These are phyloP conservation scores for Exidia glandulosa DNA, from an alignment of 768 basidiomycete species.

Conservation along the genomic window DNA sequence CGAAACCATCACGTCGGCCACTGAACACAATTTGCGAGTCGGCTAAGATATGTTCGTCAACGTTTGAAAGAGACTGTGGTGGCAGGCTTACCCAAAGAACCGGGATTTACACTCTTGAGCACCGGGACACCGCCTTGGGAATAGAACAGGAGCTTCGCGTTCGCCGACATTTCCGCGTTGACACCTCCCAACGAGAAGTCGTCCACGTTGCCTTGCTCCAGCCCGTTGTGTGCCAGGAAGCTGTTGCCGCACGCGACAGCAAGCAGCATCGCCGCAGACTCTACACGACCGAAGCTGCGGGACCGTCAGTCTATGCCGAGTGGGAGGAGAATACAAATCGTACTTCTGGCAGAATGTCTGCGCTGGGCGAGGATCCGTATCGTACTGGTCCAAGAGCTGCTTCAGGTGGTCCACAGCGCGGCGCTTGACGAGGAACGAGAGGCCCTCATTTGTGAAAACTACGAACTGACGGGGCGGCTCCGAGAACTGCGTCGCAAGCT, in stretches of 20 bases:
- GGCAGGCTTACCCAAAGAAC: not conserved
- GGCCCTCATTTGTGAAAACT: slow-evolving; percentile 76
- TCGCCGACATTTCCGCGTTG: slow-evolving; percentile 39
- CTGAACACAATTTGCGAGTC: slow-evolving; percentile 72
- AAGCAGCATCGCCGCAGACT: slow-evolving; percentile 86
- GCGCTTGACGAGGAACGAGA: slow-evolving; percentile 71
- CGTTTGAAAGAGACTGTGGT: not conserved
- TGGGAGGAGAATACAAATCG: not conserved
- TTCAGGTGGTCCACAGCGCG: slow-evolving; percentile 77
- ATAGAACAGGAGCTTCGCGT: slow-evolving; percentile 16
- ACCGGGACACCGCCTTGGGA: slow-evolving; percentile 48
- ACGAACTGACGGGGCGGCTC: slow-evolving; percentile 70
- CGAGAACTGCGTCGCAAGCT: slow-evolving; percentile 73
- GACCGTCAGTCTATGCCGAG: not conserved
- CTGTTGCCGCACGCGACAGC: slow-evolving; percentile 78
- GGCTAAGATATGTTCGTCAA: slow-evolving; percentile 8
- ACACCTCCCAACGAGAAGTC: slow-evolving; percentile 30
- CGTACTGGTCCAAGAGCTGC: slow-evolving; percentile 71
- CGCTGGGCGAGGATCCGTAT: slow-evolving; percentile 35
- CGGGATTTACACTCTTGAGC: slow-evolving; percentile 37
- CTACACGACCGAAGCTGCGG: slow-evolving; percentile 77
- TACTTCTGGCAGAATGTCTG: not conserved
- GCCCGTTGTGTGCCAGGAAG: slow-evolving; percentile 40
- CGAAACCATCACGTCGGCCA: slow-evolving; percentile 80
- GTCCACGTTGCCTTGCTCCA: not conserved